Base-by-base conservation (phyloP, 305 asterid species). In the Solanum hybrid region DNA sequence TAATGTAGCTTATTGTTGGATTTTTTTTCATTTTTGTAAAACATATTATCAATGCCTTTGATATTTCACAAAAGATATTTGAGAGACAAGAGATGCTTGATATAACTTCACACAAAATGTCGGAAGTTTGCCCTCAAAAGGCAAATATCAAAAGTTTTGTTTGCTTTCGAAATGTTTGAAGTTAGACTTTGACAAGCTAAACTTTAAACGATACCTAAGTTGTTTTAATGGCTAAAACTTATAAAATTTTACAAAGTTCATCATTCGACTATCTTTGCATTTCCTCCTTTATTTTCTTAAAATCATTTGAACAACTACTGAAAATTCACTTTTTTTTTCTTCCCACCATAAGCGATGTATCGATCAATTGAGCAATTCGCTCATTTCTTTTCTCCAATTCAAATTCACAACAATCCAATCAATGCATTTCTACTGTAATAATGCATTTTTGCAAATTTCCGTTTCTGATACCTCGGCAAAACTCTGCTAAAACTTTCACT, bases 361-460 rank as follows among this genome's bases (percentile, higher is more conserved):
- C 13, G 6, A 75, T 31, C 35, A 36, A 32, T 76, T 15, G 81
- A 31, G 26, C 80, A 76, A 8, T 27, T 73, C 10, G 7, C 45
- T 77, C 26, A 77, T 34, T 34, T 77, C 27, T 31, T 77, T 19
- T 11, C 42, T 77, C 27, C n/a, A 15, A 31, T 19, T 77, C 82
- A 9, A 76, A 34, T 78, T 78, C 5, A 22, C 84, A 78, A 35
- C 51, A 56, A 56, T 56, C 69, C 69, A 17, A 56, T 56, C 64
- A 45, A 45, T 45, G 64, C 64, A 45, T 45, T 45, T 45, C 64
- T 14, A 45, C 64, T 45, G 64, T 45, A 45, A 45, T 22, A 60
- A 93, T 93, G 95, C 35, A 72, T 78, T 88, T 84, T 56, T 51
- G 90, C 60, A 92, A 81, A 90, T 7, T 88, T 80, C 90, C 77